Conservation (phyloP, 2,329 filamentous ascomycete genomes). For the Fusarium sp. region DNA sequence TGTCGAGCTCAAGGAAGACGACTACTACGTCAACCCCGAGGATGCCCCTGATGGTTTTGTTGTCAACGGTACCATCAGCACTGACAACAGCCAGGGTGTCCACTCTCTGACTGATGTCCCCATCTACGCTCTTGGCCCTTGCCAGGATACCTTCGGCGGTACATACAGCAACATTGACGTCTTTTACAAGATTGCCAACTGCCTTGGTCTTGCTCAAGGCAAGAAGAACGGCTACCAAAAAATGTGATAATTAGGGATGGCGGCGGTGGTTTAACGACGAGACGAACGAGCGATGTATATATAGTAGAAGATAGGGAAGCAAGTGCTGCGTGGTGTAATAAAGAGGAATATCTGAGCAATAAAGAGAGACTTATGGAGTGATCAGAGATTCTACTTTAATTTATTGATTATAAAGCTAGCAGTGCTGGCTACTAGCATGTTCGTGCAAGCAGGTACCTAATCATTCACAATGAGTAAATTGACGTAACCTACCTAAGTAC, state of each 20-base stretch:
- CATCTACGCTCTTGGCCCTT: slow-evolving; percentile 82
- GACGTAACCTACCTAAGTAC: no score
- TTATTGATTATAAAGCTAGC: no score
- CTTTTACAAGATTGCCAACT: slow-evolving; percentile 79
- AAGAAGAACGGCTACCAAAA: slow-evolving; percentile 41
- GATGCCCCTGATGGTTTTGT: slow-evolving; percentile 76
- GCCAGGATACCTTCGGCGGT: slow-evolving; percentile 80
- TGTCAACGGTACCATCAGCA: slow-evolving; percentile 80
- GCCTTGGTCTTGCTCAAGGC: slow-evolving; percentile 66
- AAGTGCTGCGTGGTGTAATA: slow-evolving; percentile 38
- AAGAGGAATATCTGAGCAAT: neutral
- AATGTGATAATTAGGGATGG: slow-evolving; percentile 1
- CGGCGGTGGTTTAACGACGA: slow-evolving; percentile 35
- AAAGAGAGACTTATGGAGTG: neutral
- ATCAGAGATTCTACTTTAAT: no score
- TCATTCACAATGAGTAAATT: no score
- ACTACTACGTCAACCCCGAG: slow-evolving; percentile 75
- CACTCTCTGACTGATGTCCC: slow-evolving; percentile 83
- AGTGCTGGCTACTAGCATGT: no score
- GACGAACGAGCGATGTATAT: slow-evolving; percentile 35
- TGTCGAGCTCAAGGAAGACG: slow-evolving; percentile 65
- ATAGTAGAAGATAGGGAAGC: slow-evolving; percentile 30
- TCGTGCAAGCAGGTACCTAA: no score
- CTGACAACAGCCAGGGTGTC: slow-evolving; percentile 73
- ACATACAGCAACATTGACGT: slow-evolving; percentile 78